Evolutionary conservation across 257 asterid genomes (phyloP), one percentile per base, ranked within the genome.

Genomic region (Nicotiana knightiana): DNA sequence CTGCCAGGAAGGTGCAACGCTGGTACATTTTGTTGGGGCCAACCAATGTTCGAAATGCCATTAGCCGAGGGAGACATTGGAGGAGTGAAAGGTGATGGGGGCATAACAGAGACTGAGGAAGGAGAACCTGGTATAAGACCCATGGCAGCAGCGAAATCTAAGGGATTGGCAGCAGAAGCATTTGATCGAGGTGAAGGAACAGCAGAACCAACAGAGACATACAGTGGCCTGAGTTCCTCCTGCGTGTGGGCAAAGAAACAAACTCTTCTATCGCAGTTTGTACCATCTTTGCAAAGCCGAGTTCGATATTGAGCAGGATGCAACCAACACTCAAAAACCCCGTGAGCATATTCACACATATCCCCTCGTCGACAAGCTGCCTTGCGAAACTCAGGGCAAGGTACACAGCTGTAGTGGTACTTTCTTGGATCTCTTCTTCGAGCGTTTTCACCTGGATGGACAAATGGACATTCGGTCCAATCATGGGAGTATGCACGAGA

Each of bases 51-150:
- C 16, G 97, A 73, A 79, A 88, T 81, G 70, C 91, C 90, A 62
- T 86, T 90, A 9, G 88, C 79, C 3, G 93, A 88, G 16, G 98
- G 97, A n/a, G 97, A 92, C 91, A 94, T 86, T 48, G 98, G 97
- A 3, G 97, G 95, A 17, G 96, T 90, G 86, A 88, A 92, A 0
- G 92, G 90, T 4, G 92, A 87, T 3, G 92, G 93, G 4, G 95
- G 82, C 91, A 88, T 87, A 67, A 85, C 82, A 17, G 88, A 81
- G 76, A 86, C 87, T 3, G 97, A 87, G 85, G 90, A 91, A 12
- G 96, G 97, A n/a, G 96, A 89, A 39, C 89, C 91, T 0, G 96
- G 98, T 71, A 93, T 80, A 77, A 89, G 86, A 78, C 86, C 90
- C 93, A 91, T 91, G 2, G 89, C 92, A 21, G 91, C 87, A 37